Base-by-base conservation (phyloP, 2,329 filamentous ascomycete species). In the Thielaviopsis punctulata region DNA sequence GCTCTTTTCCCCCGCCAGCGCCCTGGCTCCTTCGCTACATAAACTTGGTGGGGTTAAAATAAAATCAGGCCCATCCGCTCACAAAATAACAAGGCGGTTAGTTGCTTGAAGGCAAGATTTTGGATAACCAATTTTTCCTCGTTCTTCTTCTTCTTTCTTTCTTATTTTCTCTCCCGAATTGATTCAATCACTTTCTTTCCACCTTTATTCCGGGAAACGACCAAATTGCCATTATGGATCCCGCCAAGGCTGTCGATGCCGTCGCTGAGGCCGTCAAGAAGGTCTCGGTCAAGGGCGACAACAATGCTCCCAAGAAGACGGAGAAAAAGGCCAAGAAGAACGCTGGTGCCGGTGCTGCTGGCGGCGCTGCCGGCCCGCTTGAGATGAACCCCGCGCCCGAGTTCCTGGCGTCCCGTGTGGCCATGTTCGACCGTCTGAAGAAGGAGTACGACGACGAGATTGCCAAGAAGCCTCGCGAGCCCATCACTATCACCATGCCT, bases 331-430 rank as follows among this genome's bases (percentile, higher is more conserved):
- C 51, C 46, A 49, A 49, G 41, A 72, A 70, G 61, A 73, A 65
- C 58, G 65, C 66, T 50, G 63, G 61, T 55, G 61, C 59, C 41
- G 62, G n/a, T n/a, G n/a, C n/a, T n/a, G n/a, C 59, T 52, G 62
- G 60, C 55, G 64, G 62, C 52, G 65, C 63, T 54, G 59, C 61
- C 51, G 64, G 66, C 21, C 68, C 70, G 39, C 63, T 75, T 55
- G 71, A 76, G 68, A 64, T 68, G 62, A 66, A 64, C 59, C 73
- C 68, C 24, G 72, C 79, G 19, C 84, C 89, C 53, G 79, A 82
- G 55, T 95, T 85, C 67, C 79, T 96, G 57, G 73, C 89, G 62
- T 79, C 88, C 66, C 82, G 92, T 57, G 81, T 95, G 62, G 77
- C 84, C 18, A 25, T 58, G 39, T 58, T 95, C 69, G 85, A 95